Evolutionary conservation across 352 stramenopile genomes (phyloP).

Genomic region (Salisapilia sapeloensis): DNA sequence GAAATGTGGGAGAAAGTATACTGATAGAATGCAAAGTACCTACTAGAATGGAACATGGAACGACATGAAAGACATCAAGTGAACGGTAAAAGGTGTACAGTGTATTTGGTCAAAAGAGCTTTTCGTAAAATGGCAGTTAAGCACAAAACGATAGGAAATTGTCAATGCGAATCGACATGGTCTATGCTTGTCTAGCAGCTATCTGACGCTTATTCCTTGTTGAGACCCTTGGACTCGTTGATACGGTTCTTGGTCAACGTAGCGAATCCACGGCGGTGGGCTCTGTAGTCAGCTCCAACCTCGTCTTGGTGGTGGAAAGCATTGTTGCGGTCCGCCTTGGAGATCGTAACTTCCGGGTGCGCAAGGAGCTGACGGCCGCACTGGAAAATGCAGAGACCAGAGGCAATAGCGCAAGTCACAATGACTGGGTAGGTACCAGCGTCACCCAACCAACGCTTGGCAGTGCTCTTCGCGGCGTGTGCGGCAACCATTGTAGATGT

Average conservation of each 20-base stretch:
- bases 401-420: constrained; percentile 40
- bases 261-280: constrained; percentile 56
- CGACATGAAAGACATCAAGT: too few species aligned
- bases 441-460: constrained; percentile 60
- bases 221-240: constrained; percentile 64
- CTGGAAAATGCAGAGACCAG: constrained; percentile 50
- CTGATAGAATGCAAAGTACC: too few species aligned
- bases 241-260: constrained; percentile 55
- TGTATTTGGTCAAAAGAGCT: too few species aligned
- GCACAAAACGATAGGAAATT: too few species aligned
- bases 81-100: too few species aligned
- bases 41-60: too few species aligned
- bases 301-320: constrained; percentile 52
- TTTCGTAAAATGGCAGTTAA: too few species aligned
- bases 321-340: constrained; percentile 59
- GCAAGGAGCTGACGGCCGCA: constrained; percentile 47
- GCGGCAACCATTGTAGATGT: constrained; percentile 25
- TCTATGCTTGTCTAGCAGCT: too few species aligned
- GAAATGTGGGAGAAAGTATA: too few species aligned
- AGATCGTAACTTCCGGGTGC: constrained; percentile 64
- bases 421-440: constrained; percentile 63
- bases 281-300: constrained; percentile 44
- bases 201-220: too few species aligned
- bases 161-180: too few species aligned
- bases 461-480: constrained; percentile 23